Evolutionary conservation across 345 rosid genomes (phyloP).

Genomic region (Eucalyptus pumila): DNA sequence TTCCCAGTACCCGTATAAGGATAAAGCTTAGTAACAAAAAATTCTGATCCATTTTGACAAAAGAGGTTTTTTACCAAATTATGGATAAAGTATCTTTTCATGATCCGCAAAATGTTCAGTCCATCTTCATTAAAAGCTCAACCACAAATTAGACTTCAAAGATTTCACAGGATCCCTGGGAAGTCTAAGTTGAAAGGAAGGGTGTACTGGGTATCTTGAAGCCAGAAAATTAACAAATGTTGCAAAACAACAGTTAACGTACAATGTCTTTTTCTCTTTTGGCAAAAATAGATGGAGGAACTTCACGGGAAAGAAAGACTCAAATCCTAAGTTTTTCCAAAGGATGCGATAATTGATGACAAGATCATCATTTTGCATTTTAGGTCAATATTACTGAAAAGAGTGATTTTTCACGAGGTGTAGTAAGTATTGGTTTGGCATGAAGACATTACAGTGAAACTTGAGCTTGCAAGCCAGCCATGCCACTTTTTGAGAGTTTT

Average conservation of each 20-base stretch:
- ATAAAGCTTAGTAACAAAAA: not conserved
- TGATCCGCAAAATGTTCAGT: not conserved
- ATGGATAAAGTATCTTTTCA: not conserved
- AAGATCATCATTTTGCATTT: not conserved
- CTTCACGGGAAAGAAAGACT: not conserved
- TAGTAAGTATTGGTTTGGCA: not conserved
- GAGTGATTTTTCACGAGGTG: not conserved
- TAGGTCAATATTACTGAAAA: not conserved
- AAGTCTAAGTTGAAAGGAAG: not conserved
- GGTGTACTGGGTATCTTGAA: not conserved
- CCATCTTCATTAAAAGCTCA: not conserved
- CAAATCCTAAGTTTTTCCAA: not conserved
- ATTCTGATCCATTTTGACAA: not conserved
- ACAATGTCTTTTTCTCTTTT: not conserved
- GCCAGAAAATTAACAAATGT: not conserved
- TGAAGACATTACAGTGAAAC: constrained; percentile 46
- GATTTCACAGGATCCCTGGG: not conserved
- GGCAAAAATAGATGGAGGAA: not conserved
- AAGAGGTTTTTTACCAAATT: not conserved
- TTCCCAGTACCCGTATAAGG: not conserved
- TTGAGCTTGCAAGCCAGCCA: constrained; percentile 96
- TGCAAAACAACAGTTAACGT: not conserved
- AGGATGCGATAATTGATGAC: not conserved
- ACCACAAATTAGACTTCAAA: not conserved
- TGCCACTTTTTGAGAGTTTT: constrained; percentile 89